phyloP scores from a whole-genome alignment of 2,329 filamentous ascomycete species.

The Diaporthe sp. region DNA sequence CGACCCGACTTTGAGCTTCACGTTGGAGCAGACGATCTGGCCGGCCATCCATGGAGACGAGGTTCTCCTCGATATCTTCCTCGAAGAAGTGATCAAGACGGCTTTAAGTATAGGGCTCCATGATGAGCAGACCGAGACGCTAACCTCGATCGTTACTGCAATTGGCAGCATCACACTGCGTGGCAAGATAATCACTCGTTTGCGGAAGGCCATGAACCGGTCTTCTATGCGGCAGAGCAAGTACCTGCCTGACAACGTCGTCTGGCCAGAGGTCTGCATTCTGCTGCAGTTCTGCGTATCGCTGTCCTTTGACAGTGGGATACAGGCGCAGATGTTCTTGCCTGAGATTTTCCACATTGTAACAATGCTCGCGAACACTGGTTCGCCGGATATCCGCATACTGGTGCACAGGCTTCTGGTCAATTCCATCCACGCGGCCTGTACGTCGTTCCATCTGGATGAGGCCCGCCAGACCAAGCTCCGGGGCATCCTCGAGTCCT shows the following conservation, averaged over 20 bases:
- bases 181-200: constrained; percentile 74
- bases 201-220: constrained; percentile 77
- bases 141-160: constrained; percentile 74
- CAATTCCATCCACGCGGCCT: constrained; percentile 77
- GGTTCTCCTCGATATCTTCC: constrained; percentile 74
- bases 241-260: constrained; percentile 74
- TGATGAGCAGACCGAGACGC: constrained; percentile 70
- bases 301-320: constrained; percentile 76
- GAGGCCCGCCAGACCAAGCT: constrained; percentile 71
- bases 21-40: constrained; percentile 77
- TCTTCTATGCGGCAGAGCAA: constrained; percentile 77
- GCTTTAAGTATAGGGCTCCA: constrained; percentile 70
- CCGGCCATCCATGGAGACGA: constrained; percentile 76
- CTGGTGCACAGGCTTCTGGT: constrained; percentile 75
- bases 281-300: constrained; percentile 76
- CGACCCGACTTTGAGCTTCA: constrained; percentile 71
- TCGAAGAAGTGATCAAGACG: constrained; percentile 77
- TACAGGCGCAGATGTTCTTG: constrained; percentile 77
- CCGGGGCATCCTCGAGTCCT: constrained; percentile 67
- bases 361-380: constrained; percentile 79
- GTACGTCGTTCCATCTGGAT: constrained; percentile 74
- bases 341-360: constrained; percentile 80
- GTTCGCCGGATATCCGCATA: constrained; percentile 67
- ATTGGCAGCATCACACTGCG: constrained; percentile 76
- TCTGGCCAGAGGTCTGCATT: constrained; percentile 79